Percentiles rank a stretch among this genome's conserved stretches.
Evolutionary conservation across 2,329 filamentous ascomycete genomes (phyloP).

Genomic region (Colletotrichum acutatum): DNA sequence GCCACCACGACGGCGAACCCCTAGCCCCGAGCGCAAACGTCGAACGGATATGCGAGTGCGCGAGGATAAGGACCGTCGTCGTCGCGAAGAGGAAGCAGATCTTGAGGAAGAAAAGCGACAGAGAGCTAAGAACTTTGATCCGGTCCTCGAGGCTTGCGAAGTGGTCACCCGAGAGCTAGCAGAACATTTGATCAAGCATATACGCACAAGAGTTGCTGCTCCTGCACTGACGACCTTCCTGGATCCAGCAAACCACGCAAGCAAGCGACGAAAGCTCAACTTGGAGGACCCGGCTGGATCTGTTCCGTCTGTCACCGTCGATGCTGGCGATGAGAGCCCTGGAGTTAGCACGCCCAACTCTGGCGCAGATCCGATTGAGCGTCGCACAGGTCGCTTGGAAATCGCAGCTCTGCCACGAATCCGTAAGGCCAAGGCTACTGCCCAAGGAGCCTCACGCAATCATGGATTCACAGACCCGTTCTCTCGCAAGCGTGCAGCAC

Average conservation of each 20-base stretch:
- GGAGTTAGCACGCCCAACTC: conserved; percentile 74
- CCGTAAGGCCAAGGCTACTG: conserved; percentile 72
- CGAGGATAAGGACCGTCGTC: conserved; percentile 73
- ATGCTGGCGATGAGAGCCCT: conserved; percentile 71
- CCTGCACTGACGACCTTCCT: conserved; percentile 84
- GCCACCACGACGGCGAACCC: conserved; percentile 46
- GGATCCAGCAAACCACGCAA: conserved; percentile 81
- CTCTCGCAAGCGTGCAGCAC: conserved; percentile 70
- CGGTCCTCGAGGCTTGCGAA: conserved; percentile 85
- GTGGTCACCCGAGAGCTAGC: conserved; percentile 83
- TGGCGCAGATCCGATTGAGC: conserved; percentile 70
- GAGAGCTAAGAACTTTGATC: conserved; percentile 88
- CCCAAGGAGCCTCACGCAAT: conserved; percentile 63
- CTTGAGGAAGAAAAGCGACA: conserved; percentile 91
- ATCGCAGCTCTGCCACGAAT: conserved; percentile 79
- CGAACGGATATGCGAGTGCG: conserved; percentile 62
- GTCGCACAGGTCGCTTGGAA: conserved; percentile 66
- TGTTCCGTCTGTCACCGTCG: conserved; percentile 61
- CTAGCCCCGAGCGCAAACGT: conserved; percentile 47
- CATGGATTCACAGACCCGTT: conserved; percentile 75
- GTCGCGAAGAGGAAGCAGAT: conserved; percentile 82
- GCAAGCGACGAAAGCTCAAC: conserved; percentile 83
- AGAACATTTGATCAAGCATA: conserved; percentile 88
- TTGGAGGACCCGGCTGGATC: conserved; percentile 44
- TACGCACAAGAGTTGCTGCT: conserved; percentile 87